phyloP scores from a whole-genome alignment of 257 asterid species.

The Scutellaria barbata region DNA sequence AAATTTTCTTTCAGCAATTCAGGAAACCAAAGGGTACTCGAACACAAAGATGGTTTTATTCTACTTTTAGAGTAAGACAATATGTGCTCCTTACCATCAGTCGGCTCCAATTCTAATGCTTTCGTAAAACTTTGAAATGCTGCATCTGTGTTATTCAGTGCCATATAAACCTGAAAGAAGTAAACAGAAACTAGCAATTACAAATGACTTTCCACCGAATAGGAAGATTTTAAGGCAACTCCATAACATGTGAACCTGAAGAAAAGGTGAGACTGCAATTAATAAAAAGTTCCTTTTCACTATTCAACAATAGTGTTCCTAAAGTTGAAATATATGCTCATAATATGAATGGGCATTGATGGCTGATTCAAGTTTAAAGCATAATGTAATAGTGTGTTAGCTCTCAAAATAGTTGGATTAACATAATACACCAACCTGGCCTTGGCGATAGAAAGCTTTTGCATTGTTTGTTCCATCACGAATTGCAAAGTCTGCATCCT shows the following conservation, averaged over 20 bases:
- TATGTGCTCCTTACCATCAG: conserved; percentile 60
- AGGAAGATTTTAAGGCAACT: conserved; percentile 26
- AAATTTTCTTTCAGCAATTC: conserved; percentile 6
- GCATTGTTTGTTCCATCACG: conserved; percentile 83
- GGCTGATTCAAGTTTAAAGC: conserved; percentile 4
- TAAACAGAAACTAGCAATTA: conserved; percentile 22
- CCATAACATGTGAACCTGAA: conserved; percentile 2
- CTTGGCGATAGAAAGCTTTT: conserved; percentile 89
- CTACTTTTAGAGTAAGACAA: conserved; percentile 1
- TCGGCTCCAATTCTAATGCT: conserved; percentile 84
- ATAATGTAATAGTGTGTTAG: not conserved
- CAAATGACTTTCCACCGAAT: conserved; percentile 3
- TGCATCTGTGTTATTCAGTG: conserved; percentile 74
- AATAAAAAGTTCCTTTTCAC: not conserved
- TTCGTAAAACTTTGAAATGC: conserved; percentile 74
- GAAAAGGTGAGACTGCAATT: not conserved
- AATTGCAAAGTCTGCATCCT: conserved; percentile 81
- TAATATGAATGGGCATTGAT: not conserved
- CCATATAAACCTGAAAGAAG: conserved; percentile 66
- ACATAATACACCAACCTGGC: conserved; percentile 64
- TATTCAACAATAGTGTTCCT: not conserved
- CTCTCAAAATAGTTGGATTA: not conserved
- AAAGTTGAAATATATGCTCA: not conserved
- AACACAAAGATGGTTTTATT: conserved; percentile 17
- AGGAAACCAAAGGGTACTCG: conserved; percentile 14